phyloP scores from a whole-genome alignment of 768 basidiomycete genomes.

The Austroboletus eburneus region DNA sequence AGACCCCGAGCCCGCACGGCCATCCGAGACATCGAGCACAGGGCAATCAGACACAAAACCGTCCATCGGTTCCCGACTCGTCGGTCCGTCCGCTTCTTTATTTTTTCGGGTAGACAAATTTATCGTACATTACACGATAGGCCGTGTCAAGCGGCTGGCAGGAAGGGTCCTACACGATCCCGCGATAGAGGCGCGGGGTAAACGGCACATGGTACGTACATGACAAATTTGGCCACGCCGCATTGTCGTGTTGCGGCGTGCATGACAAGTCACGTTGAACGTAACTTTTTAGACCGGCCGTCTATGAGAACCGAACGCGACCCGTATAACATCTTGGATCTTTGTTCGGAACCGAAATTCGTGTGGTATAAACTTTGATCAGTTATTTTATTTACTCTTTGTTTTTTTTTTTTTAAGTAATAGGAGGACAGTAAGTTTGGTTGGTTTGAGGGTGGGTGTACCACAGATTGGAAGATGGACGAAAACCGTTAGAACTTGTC shows the following conservation, averaged over 20 bases:
- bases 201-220: slow-evolving; percentile 12
- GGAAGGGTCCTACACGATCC: slow-evolving; percentile 19
- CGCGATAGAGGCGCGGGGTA: slow-evolving; percentile 16
- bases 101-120: neutral
- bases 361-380: no score
- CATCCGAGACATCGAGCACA: neutral
- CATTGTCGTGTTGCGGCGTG: no score
- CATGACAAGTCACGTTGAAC: neutral
- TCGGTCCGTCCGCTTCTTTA: slow-evolving; percentile 2
- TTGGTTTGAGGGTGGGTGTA: no score
- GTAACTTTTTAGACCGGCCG: neutral
- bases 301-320: neutral
- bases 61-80: slow-evolving; percentile 1
- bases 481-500: neutral
- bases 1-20: neutral
- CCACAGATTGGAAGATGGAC: neutral
- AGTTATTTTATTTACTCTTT: no score
- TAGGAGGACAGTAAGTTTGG: no score
- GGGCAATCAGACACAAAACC: neutral
- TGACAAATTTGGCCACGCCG: no score
- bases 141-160: slow-evolving; percentile 15
- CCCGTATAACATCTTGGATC: no score
- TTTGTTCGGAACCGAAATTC: no score
- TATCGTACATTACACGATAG: neutral
- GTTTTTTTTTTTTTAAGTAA: no score